Evolutionary conservation across 225 moss, liverwort and hornwort species (phyloP), one percentile per base, ranked within the genome.

Genomic region (Sphagnum contortum): DNA sequence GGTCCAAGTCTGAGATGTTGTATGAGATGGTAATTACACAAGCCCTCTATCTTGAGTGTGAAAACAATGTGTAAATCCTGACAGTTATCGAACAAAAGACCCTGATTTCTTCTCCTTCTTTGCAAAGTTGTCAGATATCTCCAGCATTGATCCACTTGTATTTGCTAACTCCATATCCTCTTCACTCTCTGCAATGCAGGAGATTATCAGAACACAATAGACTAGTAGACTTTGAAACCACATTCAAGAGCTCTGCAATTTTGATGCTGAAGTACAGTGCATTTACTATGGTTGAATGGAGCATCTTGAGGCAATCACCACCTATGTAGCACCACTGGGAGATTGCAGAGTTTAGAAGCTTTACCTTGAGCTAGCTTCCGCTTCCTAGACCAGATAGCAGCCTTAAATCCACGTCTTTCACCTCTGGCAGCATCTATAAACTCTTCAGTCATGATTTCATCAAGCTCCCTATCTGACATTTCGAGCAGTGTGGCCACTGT

Each of bases 31-130:
- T 29, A 29, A 29, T 29, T 29, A 29, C 29, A 29, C 29, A 29
- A 29, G 29, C 29, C 29, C 29, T 29, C 29, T 29, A 29, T n/a
- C 29, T 29, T 29, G 29, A 29, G 29, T 29, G 29, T 29, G 29
- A 29, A 29, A 29, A 29, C 29, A 52, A 52, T 52, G 52, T 52
- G 52, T 52, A 5, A 52, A 52, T 5, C 52, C 2, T 52, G 52
- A 52, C 52, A 52, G 52, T 9, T 52, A 85, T 62, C 77, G 81
- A 66, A 85, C 85, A 79, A 81, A 85, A n/a, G 81, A 78, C 55
- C 85, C 85, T 2, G 81, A 85, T 45, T 81, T 85, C 69, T 81
- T 85, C 76, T 85, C 85, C 70, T 85, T 85, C 65, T 85, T 85
- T 11, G 85, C 85, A 85, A 85, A 85, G 76, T 81, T 81, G 74